These are phyloP conservation scores for Holtermannia corniformis DNA, from an alignment of 768 basidiomycete species.

Conservation along the genomic window DNA sequence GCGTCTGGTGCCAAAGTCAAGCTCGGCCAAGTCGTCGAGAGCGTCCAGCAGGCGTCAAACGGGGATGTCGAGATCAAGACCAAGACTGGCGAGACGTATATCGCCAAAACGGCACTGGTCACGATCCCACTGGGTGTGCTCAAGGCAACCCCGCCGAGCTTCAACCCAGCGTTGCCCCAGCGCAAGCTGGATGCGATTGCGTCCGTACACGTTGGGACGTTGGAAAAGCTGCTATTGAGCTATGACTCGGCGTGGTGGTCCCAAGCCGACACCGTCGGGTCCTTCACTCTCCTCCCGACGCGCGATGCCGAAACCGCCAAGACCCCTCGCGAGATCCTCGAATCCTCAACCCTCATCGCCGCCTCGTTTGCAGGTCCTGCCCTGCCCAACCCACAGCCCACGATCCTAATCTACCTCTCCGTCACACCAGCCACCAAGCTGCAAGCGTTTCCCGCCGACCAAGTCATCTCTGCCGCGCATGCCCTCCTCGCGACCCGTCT, in stretches of 20 bases:
- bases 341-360: constrained; percentile 19
- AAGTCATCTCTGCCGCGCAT: constrained; percentile 30
- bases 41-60: constrained; percentile 7
- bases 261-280: constrained; percentile 21
- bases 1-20: constrained; percentile 19
- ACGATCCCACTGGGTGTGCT: constrained; percentile 37
- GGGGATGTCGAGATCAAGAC: constrained; percentile 8
- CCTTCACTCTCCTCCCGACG: constrained; percentile 37
- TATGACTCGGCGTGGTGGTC: constrained; percentile 39
- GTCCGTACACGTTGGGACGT: constrained; percentile 29
- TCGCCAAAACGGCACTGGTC: constrained; percentile 21
- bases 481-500: constrained; percentile 23
- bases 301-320: constrained; percentile 6
- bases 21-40: constrained; percentile 10
- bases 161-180: constrained; percentile 20
- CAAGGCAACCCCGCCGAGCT: constrained; percentile 13
- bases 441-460: constrained; percentile 1
- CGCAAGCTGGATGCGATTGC: constrained; percentile 20
- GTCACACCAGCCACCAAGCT: constrained; percentile 29
- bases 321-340: constrained; percentile 19
- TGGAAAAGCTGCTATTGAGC: constrained; percentile 34
- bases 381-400: constrained; percentile 21
- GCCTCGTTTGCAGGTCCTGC: constrained; percentile 26
- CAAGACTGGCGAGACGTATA: constrained; percentile 6
- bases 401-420: constrained; percentile 35